These are phyloP conservation scores for bread wheat (Triticum aestivum) DNA, from an alignment of 176 grass and related monocot genomes.

Conservation along the genomic window DNA sequence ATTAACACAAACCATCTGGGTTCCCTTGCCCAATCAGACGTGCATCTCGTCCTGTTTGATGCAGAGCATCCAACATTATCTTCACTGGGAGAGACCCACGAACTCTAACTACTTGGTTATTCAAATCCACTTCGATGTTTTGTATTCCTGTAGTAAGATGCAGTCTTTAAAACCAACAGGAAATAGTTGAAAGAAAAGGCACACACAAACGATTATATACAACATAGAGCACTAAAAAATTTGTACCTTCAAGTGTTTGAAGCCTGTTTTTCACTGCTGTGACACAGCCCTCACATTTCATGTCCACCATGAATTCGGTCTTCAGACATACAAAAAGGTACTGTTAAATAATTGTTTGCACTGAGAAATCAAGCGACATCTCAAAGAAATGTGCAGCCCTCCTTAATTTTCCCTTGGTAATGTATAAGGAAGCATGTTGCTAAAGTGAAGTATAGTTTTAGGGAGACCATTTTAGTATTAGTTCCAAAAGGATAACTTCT, in stretches of 20 bases:
- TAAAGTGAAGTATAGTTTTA: neutral
- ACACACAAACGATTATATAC: neutral
- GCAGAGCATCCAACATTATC: constrained; percentile 74
- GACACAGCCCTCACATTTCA: constrained; percentile 93
- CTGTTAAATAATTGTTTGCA: constrained; percentile 5
- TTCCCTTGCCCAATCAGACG: constrained; percentile 92
- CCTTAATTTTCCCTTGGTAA: neutral
- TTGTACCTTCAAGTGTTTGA: constrained; percentile 67
- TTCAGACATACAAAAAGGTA: constrained; percentile 38
- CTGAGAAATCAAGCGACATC: neutral
- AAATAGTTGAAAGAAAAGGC: constrained; percentile 15
- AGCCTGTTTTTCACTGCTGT: constrained; percentile 71
- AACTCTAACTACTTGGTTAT: constrained; percentile 85
- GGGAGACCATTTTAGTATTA: neutral
- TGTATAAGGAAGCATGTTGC: neutral
- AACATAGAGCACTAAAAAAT: neutral
- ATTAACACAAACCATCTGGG: constrained; percentile 64
- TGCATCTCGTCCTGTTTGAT: constrained; percentile 67
- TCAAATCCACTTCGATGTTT: constrained; percentile 81
- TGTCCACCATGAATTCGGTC: constrained; percentile 99
- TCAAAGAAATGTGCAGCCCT: neutral
- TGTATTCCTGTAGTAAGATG: constrained; percentile 61
- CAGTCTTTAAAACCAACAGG: neutral
- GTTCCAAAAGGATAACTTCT: neutral
- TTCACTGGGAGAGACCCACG: constrained; percentile 79